A percentile compares a stretch with the other conserved stretches of the same genome.
phyloP scores from a whole-genome alignment of 208 protist species.

The Leishmania guyanensis region DNA sequence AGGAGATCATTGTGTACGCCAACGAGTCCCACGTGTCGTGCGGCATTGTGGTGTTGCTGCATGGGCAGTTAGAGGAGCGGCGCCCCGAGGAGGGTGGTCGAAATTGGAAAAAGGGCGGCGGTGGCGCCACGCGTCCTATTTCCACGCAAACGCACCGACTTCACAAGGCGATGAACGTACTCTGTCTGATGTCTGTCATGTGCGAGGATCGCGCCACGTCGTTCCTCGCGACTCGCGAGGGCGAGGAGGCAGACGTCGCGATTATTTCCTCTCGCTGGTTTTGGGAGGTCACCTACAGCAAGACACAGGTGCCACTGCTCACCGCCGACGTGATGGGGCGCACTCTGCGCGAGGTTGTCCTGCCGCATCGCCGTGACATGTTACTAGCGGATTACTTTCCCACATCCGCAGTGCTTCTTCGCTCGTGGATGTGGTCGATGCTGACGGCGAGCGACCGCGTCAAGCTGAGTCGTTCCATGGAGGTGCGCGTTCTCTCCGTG shows the following conservation, averaged over 20 bases:
- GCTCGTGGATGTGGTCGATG: conserved; percentile 86
- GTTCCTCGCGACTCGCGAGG: conserved; percentile 42
- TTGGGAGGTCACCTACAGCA: conserved; percentile 72
- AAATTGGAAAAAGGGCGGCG: neutral
- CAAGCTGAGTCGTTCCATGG: conserved; percentile 72
- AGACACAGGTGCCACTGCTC: conserved; percentile 38
- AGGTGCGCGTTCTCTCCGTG: conserved; percentile 66
- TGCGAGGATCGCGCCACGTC: conserved; percentile 74
- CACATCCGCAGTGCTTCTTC: conserved; percentile 72
- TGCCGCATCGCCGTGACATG: conserved; percentile 67
- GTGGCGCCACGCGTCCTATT: conserved; percentile 33
- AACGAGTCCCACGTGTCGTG: conserved; percentile 77
- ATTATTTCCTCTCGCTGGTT: conserved; percentile 82
- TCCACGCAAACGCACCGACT: conserved; percentile 35
- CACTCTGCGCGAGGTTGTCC: conserved; percentile 48
- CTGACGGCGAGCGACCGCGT: conserved; percentile 76
- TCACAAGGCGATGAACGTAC: conserved; percentile 52
- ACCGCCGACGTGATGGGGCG: conserved; percentile 46
- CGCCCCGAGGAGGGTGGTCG: conserved; percentile 15
- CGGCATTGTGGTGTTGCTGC: conserved; percentile 79
- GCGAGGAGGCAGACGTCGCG: conserved; percentile 67
- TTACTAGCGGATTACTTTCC: conserved; percentile 68
- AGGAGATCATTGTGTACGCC: conserved; percentile 77
- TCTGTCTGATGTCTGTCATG: conserved; percentile 75
- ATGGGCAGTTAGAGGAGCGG: conserved; percentile 70